A percentile compares a stretch with the other conserved stretches of the same genome.
These are phyloP conservation scores for Aspergillus funiculosus DNA, from an alignment of 495 filamentous ascomycete genomes.

Conservation along the genomic window DNA sequence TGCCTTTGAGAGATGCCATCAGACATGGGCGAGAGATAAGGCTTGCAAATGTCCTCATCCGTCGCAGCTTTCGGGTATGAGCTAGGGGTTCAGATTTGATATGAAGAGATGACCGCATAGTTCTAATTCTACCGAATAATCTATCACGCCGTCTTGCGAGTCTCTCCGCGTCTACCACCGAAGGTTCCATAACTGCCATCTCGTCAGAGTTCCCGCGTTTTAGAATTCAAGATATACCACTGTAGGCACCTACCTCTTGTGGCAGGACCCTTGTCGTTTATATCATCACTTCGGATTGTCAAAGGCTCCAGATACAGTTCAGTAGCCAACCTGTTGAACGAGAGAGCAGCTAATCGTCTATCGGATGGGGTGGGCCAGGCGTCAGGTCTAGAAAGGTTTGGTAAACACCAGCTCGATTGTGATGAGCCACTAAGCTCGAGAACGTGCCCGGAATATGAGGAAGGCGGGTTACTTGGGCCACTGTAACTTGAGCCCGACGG, in stretches of 20 bases:
- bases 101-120: constrained; percentile 29
- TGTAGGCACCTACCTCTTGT: neutral
- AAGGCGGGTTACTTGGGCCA: constrained; percentile 11
- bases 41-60: constrained; percentile 34
- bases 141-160: constrained; percentile 17
- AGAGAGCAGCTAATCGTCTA: constrained; percentile 17
- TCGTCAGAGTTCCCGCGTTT: neutral
- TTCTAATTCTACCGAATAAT: constrained; percentile 29
- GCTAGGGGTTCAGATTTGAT: constrained; percentile 36
- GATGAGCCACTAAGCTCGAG: constrained; percentile 9
- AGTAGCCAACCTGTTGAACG: constrained; percentile 27
- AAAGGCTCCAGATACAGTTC: constrained; percentile 20
- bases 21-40: constrained; percentile 31
- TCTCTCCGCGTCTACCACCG: neutral
- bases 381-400: constrained; percentile 8
- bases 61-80: constrained; percentile 47
- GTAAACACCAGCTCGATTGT: constrained; percentile 5
- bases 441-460: neutral
- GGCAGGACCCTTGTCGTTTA: neutral
- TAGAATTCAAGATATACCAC: neutral
- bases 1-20: constrained; percentile 55
- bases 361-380: constrained; percentile 19
- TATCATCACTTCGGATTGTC: constrained; percentile 4
- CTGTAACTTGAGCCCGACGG: constrained; percentile 13
- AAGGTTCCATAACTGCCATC: neutral